Base-by-base conservation (phyloP, 2,329 filamentous ascomycete species). In the Pezicula rhizophila region DNA sequence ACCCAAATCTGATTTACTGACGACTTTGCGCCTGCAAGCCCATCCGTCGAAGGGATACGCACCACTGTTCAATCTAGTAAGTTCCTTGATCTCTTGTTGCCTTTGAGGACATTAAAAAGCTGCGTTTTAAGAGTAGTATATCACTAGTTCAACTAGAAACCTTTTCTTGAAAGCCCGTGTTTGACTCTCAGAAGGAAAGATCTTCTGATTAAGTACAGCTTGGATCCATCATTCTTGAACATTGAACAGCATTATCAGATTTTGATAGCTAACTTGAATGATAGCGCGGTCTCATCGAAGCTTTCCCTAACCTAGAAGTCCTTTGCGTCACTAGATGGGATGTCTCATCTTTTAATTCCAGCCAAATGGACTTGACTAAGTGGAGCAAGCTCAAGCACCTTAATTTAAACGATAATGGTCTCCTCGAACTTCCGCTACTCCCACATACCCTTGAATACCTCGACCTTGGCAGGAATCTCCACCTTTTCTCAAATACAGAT, bases 371-470 rank as follows among this genome's bases (percentile, higher is more conserved):
- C 15, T 45, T 57, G 8, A 53, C 33, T 4, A 8, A 20, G 2
- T 60, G 59, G 56, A 43, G 47, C 14, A 12, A 45, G 1, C 49
- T 64, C 14, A 45, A 59, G 42, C 40, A 50, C n/a, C 52, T 65
- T 10, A 52, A 61, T 39, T 49, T 64, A 4, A 53, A 17, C 20
- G 46, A 58, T 34, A 53, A 49, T 3, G 8, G 43, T 18, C 28
- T 61, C 18, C 25, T 2, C 10, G 12, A 14, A 5, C 25, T 60
- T 8, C 63, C 61, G 11, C 44, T 44, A 23, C 47, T 64, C 18
- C 61, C 62, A n/a, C 18, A 46, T 7, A 60, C 54, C 8, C 39
- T 65, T 12, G 59, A 52, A 44, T 50, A 57, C 11, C 57, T 65
- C n/a, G 47, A 47, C 17, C 12, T 65, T 1, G 51, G 42, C 12